phyloP scores from a whole-genome alignment of 495 filamentous ascomycete species.

The Tuber melanosporum region DNA sequence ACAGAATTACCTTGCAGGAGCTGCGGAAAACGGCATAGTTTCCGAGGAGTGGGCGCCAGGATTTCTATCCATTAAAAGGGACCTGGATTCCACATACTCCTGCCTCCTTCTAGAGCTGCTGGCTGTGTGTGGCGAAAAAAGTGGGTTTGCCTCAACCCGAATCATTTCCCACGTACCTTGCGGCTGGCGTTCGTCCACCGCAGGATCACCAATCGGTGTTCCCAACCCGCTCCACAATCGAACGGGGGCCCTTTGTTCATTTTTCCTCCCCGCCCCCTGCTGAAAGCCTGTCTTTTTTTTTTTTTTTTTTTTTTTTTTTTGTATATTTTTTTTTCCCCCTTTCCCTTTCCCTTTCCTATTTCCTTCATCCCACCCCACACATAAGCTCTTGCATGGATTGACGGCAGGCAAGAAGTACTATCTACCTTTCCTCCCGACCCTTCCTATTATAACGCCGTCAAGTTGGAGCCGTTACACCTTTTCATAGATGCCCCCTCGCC shows the following conservation, averaged over 20 bases:
- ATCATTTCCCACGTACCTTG: conserved; percentile 27
- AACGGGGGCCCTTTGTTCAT: background rate
- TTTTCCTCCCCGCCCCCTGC: background rate
- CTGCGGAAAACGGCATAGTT: conserved; percentile 32
- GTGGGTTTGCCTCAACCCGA: conserved; percentile 11
- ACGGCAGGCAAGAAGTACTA: conserved; percentile 13
- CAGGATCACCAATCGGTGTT: conserved; percentile 1
- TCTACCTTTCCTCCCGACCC: conserved; percentile 6
- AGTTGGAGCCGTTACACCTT: conserved; percentile 16
- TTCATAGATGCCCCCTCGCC: conserved; percentile 32
- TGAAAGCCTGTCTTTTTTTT: background rate
- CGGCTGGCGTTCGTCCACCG: conserved; percentile 4
- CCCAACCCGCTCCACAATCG: background rate
- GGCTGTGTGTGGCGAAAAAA: conserved; percentile 22
- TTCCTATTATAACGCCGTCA: conserved; percentile 20
- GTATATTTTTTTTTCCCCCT: conserved; percentile 12
- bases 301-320: conserved; percentile 17
- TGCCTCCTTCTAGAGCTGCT: conserved; percentile 24
- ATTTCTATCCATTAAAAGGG: conserved; percentile 37
- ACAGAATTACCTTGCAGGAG: conserved; percentile 1
- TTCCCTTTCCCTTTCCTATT: conserved; percentile 15
- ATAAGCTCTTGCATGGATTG: conserved; percentile 25
- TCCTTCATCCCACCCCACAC: conserved; percentile 16
- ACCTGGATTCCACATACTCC: conserved; percentile 18
- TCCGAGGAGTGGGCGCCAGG: conserved; percentile 27